Evolutionary conservation across 2,329 filamentous ascomycete genomes (phyloP).

Genomic region (Phyllosticta paracitricarpa): DNA sequence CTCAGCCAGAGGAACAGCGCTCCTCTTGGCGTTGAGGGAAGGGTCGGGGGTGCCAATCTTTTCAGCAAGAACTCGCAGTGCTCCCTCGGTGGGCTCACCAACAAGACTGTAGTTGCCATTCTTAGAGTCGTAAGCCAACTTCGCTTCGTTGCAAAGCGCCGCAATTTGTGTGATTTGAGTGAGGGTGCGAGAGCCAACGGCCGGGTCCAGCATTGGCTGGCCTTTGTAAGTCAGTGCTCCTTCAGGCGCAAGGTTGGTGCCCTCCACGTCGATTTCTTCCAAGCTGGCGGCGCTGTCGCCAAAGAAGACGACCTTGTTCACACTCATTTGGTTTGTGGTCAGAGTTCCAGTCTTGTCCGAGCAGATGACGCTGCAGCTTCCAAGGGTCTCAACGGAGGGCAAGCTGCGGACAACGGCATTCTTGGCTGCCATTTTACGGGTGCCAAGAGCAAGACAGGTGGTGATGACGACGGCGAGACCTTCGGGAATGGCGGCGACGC

Average conservation of each 20-base stretch:
- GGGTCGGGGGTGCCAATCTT: constrained; percentile 81
- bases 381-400: constrained; percentile 92
- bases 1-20: constrained; percentile 41
- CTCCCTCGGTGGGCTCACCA: constrained; percentile 92
- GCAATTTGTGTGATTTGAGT: constrained; percentile 63
- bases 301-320: constrained; percentile 82
- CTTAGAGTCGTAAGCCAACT: constrained; percentile 70
- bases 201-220: constrained; percentile 57
- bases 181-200: constrained; percentile 64
- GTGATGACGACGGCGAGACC: constrained; percentile 97
- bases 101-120: constrained; percentile 67
- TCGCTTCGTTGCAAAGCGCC: constrained; percentile 80
- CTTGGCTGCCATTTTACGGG: constrained; percentile 96
- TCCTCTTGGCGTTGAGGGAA: constrained; percentile 43
- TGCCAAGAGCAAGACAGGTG: constrained; percentile 92
- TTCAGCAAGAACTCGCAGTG: constrained; percentile 80
- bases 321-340: constrained; percentile 99
- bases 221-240: constrained; percentile 63
- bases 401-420: constrained; percentile 94
- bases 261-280: constrained; percentile 81
- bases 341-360: constrained; percentile 98
- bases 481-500: constrained; percentile 95
- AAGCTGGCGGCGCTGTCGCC: constrained; percentile 62
- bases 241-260: constrained; percentile 81
- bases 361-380: constrained; percentile 98